A percentile compares a stretch with the other conserved stretches of the same genome.
These are phyloP conservation scores for Sarocladiaceae sp. DNA, from an alignment of 2,329 filamentous ascomycete species.

Conservation along the genomic window DNA sequence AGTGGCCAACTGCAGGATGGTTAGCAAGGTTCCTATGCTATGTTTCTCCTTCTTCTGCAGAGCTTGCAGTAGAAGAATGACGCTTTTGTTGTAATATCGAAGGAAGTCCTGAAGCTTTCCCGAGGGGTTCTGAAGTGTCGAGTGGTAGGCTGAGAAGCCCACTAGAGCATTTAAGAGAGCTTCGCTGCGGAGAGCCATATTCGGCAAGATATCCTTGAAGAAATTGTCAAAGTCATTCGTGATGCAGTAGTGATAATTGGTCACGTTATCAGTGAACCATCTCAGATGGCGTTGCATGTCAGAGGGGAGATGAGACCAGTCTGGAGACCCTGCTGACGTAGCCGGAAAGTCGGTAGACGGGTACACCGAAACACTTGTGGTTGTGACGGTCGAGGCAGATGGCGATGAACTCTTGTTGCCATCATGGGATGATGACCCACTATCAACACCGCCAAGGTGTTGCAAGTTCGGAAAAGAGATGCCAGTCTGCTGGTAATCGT, in stretches of 20 bases:
- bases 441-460: slow-evolving; percentile 15
- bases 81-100: slow-evolving; percentile 83
- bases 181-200: slow-evolving; percentile 66
- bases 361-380: slow-evolving; percentile 19
- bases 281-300: slow-evolving; percentile 73
- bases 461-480: slow-evolving; percentile 31
- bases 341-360: slow-evolving; percentile 19
- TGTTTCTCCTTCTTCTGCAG: slow-evolving; percentile 66
- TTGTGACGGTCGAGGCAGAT: slow-evolving; percentile 39
- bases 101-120: slow-evolving; percentile 78
- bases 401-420: slow-evolving; percentile 47
- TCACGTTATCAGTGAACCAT: slow-evolving; percentile 73
- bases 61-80: slow-evolving; percentile 66
- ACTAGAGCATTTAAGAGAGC: slow-evolving; percentile 80
- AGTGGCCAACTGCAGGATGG: slow-evolving; percentile 84
- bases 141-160: slow-evolving; percentile 83
- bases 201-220: slow-evolving; percentile 63
- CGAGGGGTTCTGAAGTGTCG: slow-evolving; percentile 61
- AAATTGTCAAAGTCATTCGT: slow-evolving; percentile 67
- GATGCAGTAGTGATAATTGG: slow-evolving; percentile 75
- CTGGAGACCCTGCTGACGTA: slow-evolving; percentile 23
- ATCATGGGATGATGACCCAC: slow-evolving; percentile 40
- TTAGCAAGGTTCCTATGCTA: slow-evolving; percentile 69
- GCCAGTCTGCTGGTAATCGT: slow-evolving; percentile 22
- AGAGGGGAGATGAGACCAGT: slow-evolving; percentile 54